Conservation (phyloP, 2,329 filamentous ascomycete species). For the Trichoderma asperellum region DNA sequence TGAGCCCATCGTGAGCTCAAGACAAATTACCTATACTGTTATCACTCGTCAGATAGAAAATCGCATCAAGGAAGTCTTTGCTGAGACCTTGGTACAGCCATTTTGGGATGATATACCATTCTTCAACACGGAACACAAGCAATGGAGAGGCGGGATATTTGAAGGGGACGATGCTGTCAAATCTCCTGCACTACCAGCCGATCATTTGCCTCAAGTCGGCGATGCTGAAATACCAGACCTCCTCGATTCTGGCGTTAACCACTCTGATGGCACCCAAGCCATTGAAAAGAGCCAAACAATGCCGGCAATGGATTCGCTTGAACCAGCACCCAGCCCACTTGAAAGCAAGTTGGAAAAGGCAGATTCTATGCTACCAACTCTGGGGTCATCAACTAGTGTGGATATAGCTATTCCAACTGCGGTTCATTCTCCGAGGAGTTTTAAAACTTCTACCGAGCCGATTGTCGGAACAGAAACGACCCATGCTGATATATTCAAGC, state of each 20-base stretch:
- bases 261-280: conserved; percentile 48
- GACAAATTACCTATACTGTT: conserved; percentile 92
- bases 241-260: conserved; percentile 48
- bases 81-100: conserved; percentile 86
- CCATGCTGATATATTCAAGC: conserved; percentile 66
- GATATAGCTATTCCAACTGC: conserved; percentile 50
- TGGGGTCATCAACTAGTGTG: conserved; percentile 53
- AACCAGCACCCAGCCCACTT: conserved; percentile 50
- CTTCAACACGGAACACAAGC: conserved; percentile 75
- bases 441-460: conserved; percentile 60
- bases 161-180: conserved; percentile 44
- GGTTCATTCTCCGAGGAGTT: conserved; percentile 41
- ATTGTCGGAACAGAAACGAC: conserved; percentile 68
- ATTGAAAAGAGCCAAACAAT: conserved; percentile 61
- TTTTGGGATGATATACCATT: conserved; percentile 98
- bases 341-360: conserved; percentile 53
- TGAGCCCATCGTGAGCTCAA: conserved; percentile 91
- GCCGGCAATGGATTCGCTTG: conserved; percentile 47
- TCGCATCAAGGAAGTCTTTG: conserved; percentile 89
- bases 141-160: conserved; percentile 85
- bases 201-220: conserved; percentile 39
- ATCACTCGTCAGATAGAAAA: conserved; percentile 94
- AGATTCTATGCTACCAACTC: conserved; percentile 38
- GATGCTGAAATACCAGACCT: conserved; percentile 54
- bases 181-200: neutral